Evolutionary conservation across 78 protist genomes (phyloP), one percentile per base, ranked within the genome.

Genomic region (Trichosphaerium sp.): DNA sequence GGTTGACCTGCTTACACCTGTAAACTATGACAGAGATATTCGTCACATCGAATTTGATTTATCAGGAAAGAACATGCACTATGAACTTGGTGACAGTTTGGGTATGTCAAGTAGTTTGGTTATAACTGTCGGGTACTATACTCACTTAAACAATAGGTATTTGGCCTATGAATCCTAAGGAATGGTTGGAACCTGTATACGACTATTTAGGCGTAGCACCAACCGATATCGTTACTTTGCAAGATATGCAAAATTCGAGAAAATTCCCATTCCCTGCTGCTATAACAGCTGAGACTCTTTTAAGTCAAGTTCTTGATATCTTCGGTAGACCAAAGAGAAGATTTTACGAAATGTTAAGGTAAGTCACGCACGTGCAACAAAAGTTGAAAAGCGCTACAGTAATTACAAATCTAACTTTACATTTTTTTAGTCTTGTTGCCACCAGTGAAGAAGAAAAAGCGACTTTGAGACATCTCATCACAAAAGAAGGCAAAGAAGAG

Each of bases 201-300:
- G 61, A 26, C n/a, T 57, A 38, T n/a, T 57, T 28, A n/a, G 61
- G 61, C 39, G 39, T 26, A 15, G 25, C 21, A 38, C 56, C 56
- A 28, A 38, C 21, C 39, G 18, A n/a, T 15, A 26, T n/a, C 39
- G 56, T 57, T 15, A 57, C 18, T 18, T 28, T 57, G 56, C 56
- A n/a, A 15, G 61, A 57, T 15, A n/a, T 38, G 39, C 21, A 57
- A 28, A 38, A 57, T 21, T n/a, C 57, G 39, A 38, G 61, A 18
- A 57, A 57, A 15, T 57, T 57, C 39, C 61, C 61, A 38, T 15
- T 57, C 61, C n/a, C n/a, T n/a, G 61, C 25, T 57, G 14, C 61
- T 15, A 57, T 38, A 15, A 28, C 61, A 21, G 56, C 61, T 15
- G 25, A 15, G 39, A n/a, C 21, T 15, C 61, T 57, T 18, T 29